These are phyloP conservation scores for Tricholoma bakamatsutake DNA, from an alignment of 768 basidiomycete species.

Conservation along the genomic window DNA sequence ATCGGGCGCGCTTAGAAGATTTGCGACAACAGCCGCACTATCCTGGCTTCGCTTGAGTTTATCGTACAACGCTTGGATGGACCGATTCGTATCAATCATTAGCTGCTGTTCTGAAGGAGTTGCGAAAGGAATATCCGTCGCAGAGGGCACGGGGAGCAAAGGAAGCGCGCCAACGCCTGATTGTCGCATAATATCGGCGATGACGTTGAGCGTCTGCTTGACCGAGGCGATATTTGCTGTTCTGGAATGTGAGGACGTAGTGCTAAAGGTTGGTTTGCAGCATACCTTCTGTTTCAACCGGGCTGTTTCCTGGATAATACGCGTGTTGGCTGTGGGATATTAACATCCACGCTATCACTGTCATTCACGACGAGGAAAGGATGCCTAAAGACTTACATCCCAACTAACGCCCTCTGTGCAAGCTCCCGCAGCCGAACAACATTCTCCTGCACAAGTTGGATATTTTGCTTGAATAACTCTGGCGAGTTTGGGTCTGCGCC, in stretches of 20 bases:
- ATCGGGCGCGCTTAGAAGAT: constrained; percentile 18
- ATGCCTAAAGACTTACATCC: constrained; percentile 39
- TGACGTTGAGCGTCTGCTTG: constrained; percentile 40
- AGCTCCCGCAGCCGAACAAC: constrained; percentile 42
- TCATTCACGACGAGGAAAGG: not conserved
- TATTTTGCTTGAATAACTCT: constrained; percentile 55
- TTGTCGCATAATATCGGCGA: constrained; percentile 45
- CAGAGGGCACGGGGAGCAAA: constrained; percentile 24
- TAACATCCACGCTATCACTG: not conserved
- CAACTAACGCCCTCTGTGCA: constrained; percentile 41
- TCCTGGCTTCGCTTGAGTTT: constrained; percentile 48
- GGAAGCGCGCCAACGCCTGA: constrained; percentile 68
- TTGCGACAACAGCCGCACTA: constrained; percentile 47
- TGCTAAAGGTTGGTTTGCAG: not conserved
- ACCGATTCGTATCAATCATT: constrained; percentile 32
- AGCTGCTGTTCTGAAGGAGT: constrained; percentile 43
- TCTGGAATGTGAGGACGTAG: not conserved
- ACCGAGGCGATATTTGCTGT: constrained; percentile 45
- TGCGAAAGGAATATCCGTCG: constrained; percentile 10
- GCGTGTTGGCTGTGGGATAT: constrained; percentile 45
- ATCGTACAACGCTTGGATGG: constrained; percentile 44
- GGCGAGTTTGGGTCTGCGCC: constrained; percentile 52
- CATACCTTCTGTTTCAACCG: constrained; percentile 50
- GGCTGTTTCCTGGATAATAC: constrained; percentile 49
- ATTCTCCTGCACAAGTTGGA: constrained; percentile 42